phyloP scores from a whole-genome alignment of 2,329 filamentous ascomycete genomes.

The Pseudofabraea citricarpa region DNA sequence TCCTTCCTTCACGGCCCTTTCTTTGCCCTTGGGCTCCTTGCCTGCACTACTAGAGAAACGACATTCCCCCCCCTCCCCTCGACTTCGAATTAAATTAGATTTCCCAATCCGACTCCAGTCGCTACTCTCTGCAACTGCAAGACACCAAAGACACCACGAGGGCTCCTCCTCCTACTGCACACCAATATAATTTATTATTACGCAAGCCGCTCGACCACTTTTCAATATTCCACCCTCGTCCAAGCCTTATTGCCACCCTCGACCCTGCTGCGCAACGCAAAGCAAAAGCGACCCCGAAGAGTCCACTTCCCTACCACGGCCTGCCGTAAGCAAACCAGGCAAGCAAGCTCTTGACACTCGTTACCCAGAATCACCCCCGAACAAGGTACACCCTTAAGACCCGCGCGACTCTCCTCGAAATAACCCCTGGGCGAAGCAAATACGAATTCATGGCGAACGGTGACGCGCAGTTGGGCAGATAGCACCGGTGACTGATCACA shows the following conservation, averaged over 20 bases:
- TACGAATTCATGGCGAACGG: conserved; percentile 1
- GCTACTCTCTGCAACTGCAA: neutral
- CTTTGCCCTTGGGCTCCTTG: neutral
- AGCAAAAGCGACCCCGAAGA: neutral
- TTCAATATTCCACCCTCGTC: too few relatives aligned
- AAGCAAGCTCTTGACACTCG: too few relatives aligned
- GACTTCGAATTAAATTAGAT: too few relatives aligned
- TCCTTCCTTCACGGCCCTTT: neutral
- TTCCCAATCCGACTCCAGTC: neutral
- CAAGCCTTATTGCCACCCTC: too few relatives aligned
- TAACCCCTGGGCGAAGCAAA: neutral
- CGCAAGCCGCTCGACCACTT: too few relatives aligned
- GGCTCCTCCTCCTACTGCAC: neutral
- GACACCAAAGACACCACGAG: neutral
- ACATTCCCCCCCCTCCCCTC: neutral
- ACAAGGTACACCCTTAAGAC: conserved; percentile 1
- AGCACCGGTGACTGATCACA: neutral
- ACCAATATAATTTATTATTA: too few relatives aligned
- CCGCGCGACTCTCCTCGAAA: neutral
- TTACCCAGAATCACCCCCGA: too few relatives aligned
- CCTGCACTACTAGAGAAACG: neutral
- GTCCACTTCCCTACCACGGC: neutral
- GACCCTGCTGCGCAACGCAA: neutral
- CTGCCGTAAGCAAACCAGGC: neutral
- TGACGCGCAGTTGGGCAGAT: neutral